phyloP scores from a whole-genome alignment of 768 basidiomycete genomes.

The Amyloporia xantha region DNA sequence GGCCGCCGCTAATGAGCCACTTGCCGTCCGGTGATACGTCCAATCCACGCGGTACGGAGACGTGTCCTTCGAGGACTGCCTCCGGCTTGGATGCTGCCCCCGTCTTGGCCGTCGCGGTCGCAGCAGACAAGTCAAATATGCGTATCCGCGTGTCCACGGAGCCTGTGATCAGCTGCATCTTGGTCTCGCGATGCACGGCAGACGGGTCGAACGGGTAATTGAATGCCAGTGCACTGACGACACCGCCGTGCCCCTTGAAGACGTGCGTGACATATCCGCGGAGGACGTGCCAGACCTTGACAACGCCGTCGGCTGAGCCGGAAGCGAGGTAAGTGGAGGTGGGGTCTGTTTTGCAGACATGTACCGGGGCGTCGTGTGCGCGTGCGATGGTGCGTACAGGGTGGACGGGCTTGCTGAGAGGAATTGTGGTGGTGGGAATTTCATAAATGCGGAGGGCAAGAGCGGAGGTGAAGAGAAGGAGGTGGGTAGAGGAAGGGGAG shows the following conservation, averaged over 20 bases:
- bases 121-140: conserved; percentile 80
- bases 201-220: conserved; percentile 65
- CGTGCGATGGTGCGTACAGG: conserved; percentile 72
- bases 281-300: conserved; percentile 92
- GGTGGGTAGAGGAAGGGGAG: conserved; percentile 65
- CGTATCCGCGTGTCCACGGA: conserved; percentile 89
- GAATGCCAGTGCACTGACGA: conserved; percentile 86
- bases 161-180: conserved; percentile 82
- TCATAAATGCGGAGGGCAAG: conserved; percentile 81
- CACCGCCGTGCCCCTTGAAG: conserved; percentile 96
- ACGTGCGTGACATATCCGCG: conserved; percentile 90
- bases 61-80: conserved; percentile 89
- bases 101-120: conserved; percentile 51
- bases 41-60: conserved; percentile 87
- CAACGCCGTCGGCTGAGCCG: conserved; percentile 92
- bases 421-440: conserved; percentile 45
- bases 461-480: conserved; percentile 77
- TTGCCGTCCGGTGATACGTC: conserved; percentile 81
- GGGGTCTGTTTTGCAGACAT: conserved; percentile 79
- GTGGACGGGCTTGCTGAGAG: conserved; percentile 44
- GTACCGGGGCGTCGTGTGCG: conserved; percentile 92
- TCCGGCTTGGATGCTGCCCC: conserved; percentile 56
- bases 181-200: conserved; percentile 34
- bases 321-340: conserved; percentile 90
- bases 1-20: conserved; percentile 86